These are phyloP conservation scores for Tritrichomonas musculus DNA, from an alignment of 208 protist genomes.

Conservation along the genomic window DNA sequence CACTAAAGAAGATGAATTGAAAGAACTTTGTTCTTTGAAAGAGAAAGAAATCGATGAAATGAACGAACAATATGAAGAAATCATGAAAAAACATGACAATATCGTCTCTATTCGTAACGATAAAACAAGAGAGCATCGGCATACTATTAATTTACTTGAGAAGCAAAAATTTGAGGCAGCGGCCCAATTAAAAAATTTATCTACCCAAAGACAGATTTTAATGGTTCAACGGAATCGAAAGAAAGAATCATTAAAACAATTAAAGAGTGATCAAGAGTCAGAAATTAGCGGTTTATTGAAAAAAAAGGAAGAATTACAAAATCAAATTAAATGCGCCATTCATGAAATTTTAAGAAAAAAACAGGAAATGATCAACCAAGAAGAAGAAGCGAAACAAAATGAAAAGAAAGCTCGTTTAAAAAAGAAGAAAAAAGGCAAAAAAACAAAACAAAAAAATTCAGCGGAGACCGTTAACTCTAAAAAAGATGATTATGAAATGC, in stretches of 20 bases:
- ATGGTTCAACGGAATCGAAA: no score
- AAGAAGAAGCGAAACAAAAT: not conserved
- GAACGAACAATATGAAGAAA: not conserved
- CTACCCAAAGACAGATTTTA: no score
- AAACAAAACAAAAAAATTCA: not conserved
- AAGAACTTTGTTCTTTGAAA: not conserved
- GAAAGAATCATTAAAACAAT: no score
- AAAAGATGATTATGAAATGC: not conserved
- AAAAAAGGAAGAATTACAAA: not conserved
- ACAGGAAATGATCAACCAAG: not conserved
- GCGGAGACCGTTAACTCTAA: not conserved
- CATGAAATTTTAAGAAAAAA: not conserved
- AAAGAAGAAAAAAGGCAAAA: not conserved
- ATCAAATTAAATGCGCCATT: not conserved
- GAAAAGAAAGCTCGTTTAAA: not conserved
- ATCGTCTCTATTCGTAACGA: not conserved
- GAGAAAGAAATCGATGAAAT: not conserved
- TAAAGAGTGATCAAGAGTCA: not conserved
- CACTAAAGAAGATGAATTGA: not conserved
- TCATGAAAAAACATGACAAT: not conserved
- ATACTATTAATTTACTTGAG: not conserved
- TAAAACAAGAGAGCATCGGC: not conserved
- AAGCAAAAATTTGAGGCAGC: no score
- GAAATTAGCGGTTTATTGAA: not conserved
- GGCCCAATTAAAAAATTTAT: no score